Conservation (phyloP, 1,139 yeast genomes). For the Meyerozyma athensensis region DNA sequence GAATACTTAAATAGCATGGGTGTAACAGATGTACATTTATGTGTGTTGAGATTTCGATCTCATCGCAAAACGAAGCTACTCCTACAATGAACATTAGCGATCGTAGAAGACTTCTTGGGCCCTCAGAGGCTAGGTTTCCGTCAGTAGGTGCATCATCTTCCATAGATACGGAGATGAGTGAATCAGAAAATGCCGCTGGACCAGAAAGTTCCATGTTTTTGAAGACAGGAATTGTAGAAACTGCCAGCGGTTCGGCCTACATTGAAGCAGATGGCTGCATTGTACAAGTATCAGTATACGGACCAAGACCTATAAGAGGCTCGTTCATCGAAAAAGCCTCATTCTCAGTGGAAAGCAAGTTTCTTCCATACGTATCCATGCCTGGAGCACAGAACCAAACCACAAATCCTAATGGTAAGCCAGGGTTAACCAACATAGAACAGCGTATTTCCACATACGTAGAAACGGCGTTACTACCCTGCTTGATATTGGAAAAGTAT, state of each 20-base stretch:
- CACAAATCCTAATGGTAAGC: slow-evolving; percentile 25
- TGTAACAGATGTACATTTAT: not conserved
- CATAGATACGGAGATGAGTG: not conserved
- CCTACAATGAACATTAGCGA: slow-evolving; percentile 30
- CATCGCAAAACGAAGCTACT: not conserved
- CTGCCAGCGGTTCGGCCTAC: slow-evolving; percentile 82
- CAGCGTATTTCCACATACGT: slow-evolving; percentile 51
- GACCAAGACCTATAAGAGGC: slow-evolving; percentile 84
- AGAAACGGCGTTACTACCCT: slow-evolving; percentile 54
- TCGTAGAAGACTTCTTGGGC: slow-evolving; percentile 71
- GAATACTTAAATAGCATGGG: not conserved
- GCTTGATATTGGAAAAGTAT: slow-evolving; percentile 65
- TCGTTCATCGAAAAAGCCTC: slow-evolving; percentile 67
- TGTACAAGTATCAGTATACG: slow-evolving; percentile 71
- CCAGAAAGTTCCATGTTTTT: slow-evolving; percentile 5
- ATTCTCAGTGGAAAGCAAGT: slow-evolving; percentile 62
- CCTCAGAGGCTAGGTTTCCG: slow-evolving; percentile 52
- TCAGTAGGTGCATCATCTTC: slow-evolving; percentile 17
- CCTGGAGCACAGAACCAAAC: slow-evolving; percentile 20
- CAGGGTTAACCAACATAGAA: slow-evolving; percentile 43
- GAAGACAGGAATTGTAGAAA: slow-evolving; percentile 37
- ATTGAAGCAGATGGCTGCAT: slow-evolving; percentile 62
- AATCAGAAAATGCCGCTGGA: not conserved
- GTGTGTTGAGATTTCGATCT: not conserved
- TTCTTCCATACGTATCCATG: slow-evolving; percentile 46